A percentile compares a stretch with the other conserved stretches of the same genome.
Evolutionary conservation across 352 stramenopile genomes (phyloP).

Genomic region (Porosira glacialis): DNA sequence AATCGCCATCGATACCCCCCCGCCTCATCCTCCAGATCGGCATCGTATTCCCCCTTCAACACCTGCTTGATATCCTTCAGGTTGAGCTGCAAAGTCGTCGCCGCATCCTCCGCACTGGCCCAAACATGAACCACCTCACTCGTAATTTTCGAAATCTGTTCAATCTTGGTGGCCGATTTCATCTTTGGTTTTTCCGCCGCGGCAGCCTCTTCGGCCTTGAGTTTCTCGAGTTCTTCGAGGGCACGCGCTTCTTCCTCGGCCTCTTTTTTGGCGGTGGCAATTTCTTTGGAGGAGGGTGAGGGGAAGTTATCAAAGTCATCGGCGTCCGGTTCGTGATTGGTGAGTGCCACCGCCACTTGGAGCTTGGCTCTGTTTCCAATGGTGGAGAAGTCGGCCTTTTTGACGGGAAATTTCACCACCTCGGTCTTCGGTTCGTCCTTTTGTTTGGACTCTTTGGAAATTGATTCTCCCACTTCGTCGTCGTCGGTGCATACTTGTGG

Average conservation of each 20-base stretch:
- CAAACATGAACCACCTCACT: slow-evolving; percentile 68
- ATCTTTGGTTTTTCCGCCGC: slow-evolving; percentile 64
- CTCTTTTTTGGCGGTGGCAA: slow-evolving; percentile 41
- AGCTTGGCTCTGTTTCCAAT: slow-evolving; percentile 69
- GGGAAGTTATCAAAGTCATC: slow-evolving; percentile 79
- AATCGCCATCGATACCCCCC: slow-evolving; percentile 79
- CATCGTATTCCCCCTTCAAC: slow-evolving; percentile 72
- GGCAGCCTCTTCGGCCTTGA: slow-evolving; percentile 36
- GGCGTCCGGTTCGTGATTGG: slow-evolving; percentile 50
- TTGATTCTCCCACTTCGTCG: too few species aligned
- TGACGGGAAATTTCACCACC: slow-evolving; percentile 55
- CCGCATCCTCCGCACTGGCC: slow-evolving; percentile 70
- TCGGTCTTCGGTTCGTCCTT: slow-evolving; percentile 31
- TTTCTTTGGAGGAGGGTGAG: slow-evolving; percentile 58
- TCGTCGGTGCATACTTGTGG: too few species aligned
- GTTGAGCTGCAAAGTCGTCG: slow-evolving; percentile 72
- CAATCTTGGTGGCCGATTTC: slow-evolving; percentile 78
- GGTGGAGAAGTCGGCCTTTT: slow-evolving; percentile 75
- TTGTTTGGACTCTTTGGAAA: slow-evolving; percentile 20
- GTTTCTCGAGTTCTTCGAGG: slow-evolving; percentile 29
- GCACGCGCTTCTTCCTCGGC: slow-evolving; percentile 30
- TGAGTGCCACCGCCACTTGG: slow-evolving; percentile 58
- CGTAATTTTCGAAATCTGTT: slow-evolving; percentile 71
- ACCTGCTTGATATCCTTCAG: slow-evolving; percentile 67
- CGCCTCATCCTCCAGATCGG: slow-evolving; percentile 79